Base-by-base conservation (phyloP, 2,329 filamentous ascomycete species). In the Phaeosphaeria sp. region DNA sequence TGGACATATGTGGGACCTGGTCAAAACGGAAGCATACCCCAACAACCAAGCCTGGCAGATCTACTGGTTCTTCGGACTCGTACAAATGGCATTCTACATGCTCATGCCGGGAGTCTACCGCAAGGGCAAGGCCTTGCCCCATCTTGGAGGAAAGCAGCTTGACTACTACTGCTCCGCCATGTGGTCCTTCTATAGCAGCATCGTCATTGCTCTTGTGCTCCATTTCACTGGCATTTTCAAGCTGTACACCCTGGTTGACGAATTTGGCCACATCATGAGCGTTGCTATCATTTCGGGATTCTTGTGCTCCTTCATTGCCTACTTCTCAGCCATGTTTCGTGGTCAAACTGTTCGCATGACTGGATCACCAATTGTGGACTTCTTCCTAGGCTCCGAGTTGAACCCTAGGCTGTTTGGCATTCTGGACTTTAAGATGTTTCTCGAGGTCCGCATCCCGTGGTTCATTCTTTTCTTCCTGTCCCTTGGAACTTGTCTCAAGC, bases 361-460 rank as follows among this genome's bases (percentile, higher is more conserved):
- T 6, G 91, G 91, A 41, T 85, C 88, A 68, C 85, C 84, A 46
- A 80, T 95, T 69, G 94, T 95, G 77, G 92, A 96, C 80, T 95
- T 95, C 79, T 96, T 95, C 83, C 93, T 95, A 87, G 92, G 92
- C 53, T 90, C 90, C 13, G 92, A 96, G 80, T 83, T 96, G 54
- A 95, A 96, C 80, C 92, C 92, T 4, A 85, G 92, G 65, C 86
- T 97, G 83, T 94, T 93, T 73, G 89, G 89, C 55, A 89, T 92
- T 66, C 80, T 96, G 50, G 92, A 96, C 78, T 92, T 95, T 81
- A 96, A 96, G 81, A 95, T 96, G 92, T 97, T 97, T 81, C 95
- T 92, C 72, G 93, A 97, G 77, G 92, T 97, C 60, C 90, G 93
- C 67, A 85, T 97, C 64, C 93, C 93, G 39, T 97, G 93, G 93